A percentile compares a stretch with the other conserved stretches of the same genome.
Evolutionary conservation across 768 basidiomycete species (phyloP).

Genomic region (Suillus brevipes): DNA sequence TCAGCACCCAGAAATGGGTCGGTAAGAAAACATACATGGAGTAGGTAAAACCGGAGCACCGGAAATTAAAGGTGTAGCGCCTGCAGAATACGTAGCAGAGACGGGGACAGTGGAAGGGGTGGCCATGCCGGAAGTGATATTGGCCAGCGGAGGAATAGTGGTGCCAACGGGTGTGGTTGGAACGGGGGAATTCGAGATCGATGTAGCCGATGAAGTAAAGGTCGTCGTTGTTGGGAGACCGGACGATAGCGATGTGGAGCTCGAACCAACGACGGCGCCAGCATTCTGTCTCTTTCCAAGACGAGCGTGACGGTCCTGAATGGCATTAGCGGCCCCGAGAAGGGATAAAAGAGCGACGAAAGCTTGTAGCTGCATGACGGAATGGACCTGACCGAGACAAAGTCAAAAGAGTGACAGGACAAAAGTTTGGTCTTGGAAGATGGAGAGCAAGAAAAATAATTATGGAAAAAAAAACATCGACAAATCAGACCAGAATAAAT

Average conservation of each 20-base stretch:
- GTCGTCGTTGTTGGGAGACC: slow-evolving; percentile 1
- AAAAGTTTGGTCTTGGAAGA: neutral
- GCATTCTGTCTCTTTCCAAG: slow-evolving; percentile 39
- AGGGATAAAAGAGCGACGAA: slow-evolving; percentile 48
- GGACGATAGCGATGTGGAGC: neutral
- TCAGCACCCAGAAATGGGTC: neutral
- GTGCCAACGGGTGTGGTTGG: slow-evolving; percentile 38
- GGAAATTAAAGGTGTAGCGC: slow-evolving; percentile 59
- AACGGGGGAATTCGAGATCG: slow-evolving; percentile 21
- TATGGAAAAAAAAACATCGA: slow-evolving; percentile 5
- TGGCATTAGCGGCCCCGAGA: slow-evolving; percentile 38
- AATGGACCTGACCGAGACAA: slow-evolving; percentile 9
- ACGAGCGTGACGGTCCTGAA: slow-evolving; percentile 36
- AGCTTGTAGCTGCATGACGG: slow-evolving; percentile 45
- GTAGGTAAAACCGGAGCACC: slow-evolving; percentile 70
- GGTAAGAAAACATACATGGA: slow-evolving; percentile 41
- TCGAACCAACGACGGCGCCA: slow-evolving; percentile 8
- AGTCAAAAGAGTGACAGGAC: slow-evolving; percentile 13
- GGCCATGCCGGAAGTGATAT: slow-evolving; percentile 66
- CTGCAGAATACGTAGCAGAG: slow-evolving; percentile 55
- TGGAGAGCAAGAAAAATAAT: neutral
- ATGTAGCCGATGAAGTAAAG: slow-evolving; percentile 10
- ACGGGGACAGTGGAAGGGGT: slow-evolving; percentile 48
- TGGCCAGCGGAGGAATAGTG: slow-evolving; percentile 55
- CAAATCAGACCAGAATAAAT: neutral